Evolutionary conservation across 2,329 filamentous ascomycete species (phyloP).

Genomic region (Colletotrichum tofieldiae): DNA sequence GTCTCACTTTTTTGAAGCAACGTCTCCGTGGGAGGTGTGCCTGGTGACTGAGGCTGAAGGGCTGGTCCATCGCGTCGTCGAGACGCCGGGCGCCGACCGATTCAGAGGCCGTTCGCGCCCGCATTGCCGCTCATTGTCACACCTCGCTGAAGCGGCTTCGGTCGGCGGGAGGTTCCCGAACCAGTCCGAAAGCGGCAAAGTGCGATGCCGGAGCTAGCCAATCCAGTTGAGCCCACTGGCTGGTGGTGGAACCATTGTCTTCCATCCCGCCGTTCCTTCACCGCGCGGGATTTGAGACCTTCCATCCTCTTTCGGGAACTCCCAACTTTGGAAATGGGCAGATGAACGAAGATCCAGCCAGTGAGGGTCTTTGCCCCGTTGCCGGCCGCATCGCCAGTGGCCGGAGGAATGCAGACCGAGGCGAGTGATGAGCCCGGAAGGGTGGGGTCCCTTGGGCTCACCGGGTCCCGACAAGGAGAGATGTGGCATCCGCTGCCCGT

Average conservation of each 20-base stretch:
- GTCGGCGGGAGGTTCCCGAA: constrained; percentile 24
- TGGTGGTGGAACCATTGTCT: constrained; percentile 16
- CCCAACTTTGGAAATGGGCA: constrained; percentile 15
- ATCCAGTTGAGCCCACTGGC: constrained; percentile 11
- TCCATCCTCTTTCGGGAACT: constrained; percentile 5
- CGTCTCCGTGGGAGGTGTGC: constrained; percentile 4
- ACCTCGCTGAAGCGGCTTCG: constrained; percentile 38
- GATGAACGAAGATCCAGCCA: constrained; percentile 7
- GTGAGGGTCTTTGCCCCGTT: constrained; percentile 1
- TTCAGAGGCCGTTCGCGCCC: constrained; percentile 38
- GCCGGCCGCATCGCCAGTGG: constrained; percentile 33
- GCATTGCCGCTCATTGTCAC: constrained; percentile 36
- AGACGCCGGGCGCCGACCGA: constrained; percentile 33
- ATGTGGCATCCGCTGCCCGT: constrained; percentile 34
- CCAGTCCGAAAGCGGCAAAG: constrained; percentile 37
- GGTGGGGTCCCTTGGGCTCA: constrained; percentile 33
- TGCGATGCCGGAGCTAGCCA: constrained; percentile 35
- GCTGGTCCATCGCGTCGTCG: constrained; percentile 24
- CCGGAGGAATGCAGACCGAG: constrained; percentile 41
- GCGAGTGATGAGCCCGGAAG: constrained; percentile 29
- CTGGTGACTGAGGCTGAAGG: constrained; percentile 37
- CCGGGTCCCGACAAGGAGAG: constrained; percentile 34
- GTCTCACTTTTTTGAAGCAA: constrained; percentile 17
- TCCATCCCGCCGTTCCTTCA: constrained; percentile 27
- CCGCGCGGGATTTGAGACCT: constrained; percentile 28